Evolutionary conservation across 1,284 basidiomycete genomes (phyloP).

Genomic region (Tilletia walkeri): DNA sequence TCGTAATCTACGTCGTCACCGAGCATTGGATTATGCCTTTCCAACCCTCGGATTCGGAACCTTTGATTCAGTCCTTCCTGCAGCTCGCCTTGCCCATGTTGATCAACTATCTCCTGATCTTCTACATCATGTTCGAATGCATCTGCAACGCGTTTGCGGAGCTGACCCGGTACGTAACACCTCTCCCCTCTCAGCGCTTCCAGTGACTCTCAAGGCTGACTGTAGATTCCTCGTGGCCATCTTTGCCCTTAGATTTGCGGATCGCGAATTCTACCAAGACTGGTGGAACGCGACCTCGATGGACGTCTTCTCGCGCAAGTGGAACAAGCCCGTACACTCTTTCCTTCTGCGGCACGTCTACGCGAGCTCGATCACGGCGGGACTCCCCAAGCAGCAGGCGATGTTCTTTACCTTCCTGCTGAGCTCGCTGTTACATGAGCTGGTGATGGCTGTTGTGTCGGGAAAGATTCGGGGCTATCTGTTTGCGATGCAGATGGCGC

Average conservation of each 20-base stretch:
- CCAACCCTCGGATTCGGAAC: conserved; percentile 59
- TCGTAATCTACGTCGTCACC: conserved; percentile 75
- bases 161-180: conserved; percentile 63
- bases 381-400: conserved; percentile 72
- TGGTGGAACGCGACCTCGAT: conserved; percentile 96
- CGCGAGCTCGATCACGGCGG: conserved; percentile 74
- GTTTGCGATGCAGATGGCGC: conserved; percentile 68
- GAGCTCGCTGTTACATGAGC: conserved; percentile 69
- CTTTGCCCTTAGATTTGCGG: conserved; percentile 66
- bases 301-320: conserved; percentile 73
- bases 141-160: conserved; percentile 90
- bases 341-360: conserved; percentile 92
- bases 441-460: conserved; percentile 77
- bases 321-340: conserved; percentile 67
- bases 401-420: conserved; percentile 85
- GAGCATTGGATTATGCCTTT: conserved; percentile 76
- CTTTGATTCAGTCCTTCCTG: conserved; percentile 61
- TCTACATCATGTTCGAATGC: conserved; percentile 62
- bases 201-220: too few species aligned
- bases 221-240: not conserved
- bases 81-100: conserved; percentile 93
- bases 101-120: conserved; percentile 60
- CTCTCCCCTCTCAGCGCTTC: not conserved
- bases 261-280: conserved; percentile 94
- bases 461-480: conserved; percentile 55